A percentile compares a stretch with the other conserved stretches of the same genome.
phyloP scores from a whole-genome alignment of 78 protist genomes.

The Dictyostelium firmibasis region DNA sequence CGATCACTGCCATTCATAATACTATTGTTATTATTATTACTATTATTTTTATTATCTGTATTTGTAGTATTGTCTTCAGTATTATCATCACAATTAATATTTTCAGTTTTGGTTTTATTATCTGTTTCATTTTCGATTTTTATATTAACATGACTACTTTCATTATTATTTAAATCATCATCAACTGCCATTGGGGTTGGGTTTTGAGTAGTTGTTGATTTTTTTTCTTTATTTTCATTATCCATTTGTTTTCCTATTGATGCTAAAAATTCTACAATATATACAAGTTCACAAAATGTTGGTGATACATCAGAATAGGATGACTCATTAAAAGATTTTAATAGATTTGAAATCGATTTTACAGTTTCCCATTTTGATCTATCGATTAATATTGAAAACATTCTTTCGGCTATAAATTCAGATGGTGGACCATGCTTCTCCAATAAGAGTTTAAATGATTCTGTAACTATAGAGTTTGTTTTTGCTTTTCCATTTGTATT shows the following conservation, averaged over 20 bases:
- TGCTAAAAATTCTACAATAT: neutral
- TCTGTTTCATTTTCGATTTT: neutral
- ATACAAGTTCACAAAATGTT: slow-evolving; percentile 1
- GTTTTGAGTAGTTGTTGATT: neutral
- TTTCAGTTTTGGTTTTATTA: neutral
- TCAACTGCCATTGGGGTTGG: neutral
- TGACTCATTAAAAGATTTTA: neutral
- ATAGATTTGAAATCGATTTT: neutral
- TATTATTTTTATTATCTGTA: neutral
- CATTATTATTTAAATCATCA: neutral
- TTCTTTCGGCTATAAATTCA: neutral
- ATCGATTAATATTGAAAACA: neutral
- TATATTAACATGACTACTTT: neutral
- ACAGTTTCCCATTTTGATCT: neutral
- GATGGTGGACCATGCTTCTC: neutral
- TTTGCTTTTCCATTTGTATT: neutral
- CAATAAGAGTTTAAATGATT: neutral
- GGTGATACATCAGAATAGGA: neutral
- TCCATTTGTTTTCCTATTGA: neutral
- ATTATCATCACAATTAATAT: neutral
- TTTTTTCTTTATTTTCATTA: slow-evolving; percentile 1
- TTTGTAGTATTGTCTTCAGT: neutral
- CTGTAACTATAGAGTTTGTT: neutral
- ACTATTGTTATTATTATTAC: neutral
- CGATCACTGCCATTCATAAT: neutral